Evolutionary conservation across 139 green algal genomes (phyloP), one percentile per base, ranked within the genome.

Genomic region (Closterium sp.): DNA sequence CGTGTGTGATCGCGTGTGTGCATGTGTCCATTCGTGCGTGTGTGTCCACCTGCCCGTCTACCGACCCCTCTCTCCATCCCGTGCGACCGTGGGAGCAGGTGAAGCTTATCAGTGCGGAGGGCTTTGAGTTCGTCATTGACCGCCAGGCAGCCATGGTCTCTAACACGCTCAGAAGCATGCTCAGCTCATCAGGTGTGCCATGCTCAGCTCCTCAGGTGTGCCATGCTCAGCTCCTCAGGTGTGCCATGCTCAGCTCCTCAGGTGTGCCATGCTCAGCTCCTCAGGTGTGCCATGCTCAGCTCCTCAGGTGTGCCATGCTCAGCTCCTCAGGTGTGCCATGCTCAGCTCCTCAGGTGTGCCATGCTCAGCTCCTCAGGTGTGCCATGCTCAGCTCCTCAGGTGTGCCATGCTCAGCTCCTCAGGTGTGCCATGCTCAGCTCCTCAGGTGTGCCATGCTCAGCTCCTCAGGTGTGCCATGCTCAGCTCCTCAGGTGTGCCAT

Each of bases 141-240:
- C 97, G 98, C 87, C 96, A 98, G 89, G 98, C 98, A 4, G 98
- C 98, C 34, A 98, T 97, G 90, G 97, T 99, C 2, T 97, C 95
- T 28, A 98, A 98, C 94, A 99, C 98, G 32, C 98, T 99, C 55
- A 97, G 97, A 31, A 98, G 98, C 95, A 99, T 99, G 98, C 95
- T 99, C 1, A 97, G 95, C 92, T 98, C 97, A 3, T 34, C 55
- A 93, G 92, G 91, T 94, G 55, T 21, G 0, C 33, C 85, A 88
- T 43, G 38, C 3, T 66, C 4, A 86, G 31, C 83, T 86, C 83
- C 1, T 38, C 30, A 86, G 86, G 31, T 89, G 86, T 4, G 7
- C 81, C 81, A 85, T 31, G 30, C 31, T 66, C 4, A 66, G 38
- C 34, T 35, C 31, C 25, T 33, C 84, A 33, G 84, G 32, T 34